phyloP scores from a whole-genome alignment of 2,329 filamentous ascomycete genomes.

The Seiridium unicorne region DNA sequence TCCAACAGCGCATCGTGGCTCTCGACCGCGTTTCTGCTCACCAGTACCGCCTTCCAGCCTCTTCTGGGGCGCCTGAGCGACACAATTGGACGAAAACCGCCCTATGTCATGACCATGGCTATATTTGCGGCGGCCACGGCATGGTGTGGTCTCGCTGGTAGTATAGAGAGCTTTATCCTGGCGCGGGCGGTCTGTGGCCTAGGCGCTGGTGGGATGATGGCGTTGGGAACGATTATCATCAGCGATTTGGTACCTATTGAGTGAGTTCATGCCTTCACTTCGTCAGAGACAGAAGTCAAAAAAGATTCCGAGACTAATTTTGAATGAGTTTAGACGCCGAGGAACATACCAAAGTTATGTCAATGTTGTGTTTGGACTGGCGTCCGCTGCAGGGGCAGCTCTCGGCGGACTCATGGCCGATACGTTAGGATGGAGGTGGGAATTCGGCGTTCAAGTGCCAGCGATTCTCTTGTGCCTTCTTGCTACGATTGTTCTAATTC shows the following conservation, averaged over 20 bases:
- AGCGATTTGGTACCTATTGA: conserved; percentile 74
- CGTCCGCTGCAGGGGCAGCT: conserved; percentile 61
- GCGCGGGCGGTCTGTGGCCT: conserved; percentile 71
- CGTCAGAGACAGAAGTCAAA: too few relatives aligned
- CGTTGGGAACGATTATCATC: conserved; percentile 68
- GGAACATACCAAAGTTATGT: conserved; percentile 72
- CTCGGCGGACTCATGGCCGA: conserved; percentile 71
- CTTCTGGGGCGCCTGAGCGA: conserved; percentile 74
- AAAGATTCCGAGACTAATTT: background rate
- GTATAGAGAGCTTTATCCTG: conserved; percentile 68
- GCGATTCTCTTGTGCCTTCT: conserved; percentile 44
- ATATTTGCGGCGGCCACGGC: conserved; percentile 64
- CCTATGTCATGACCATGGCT: conserved; percentile 62
- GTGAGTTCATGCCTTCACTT: conserved; percentile 33
- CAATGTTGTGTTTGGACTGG: conserved; percentile 63
- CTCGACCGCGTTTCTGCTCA: conserved; percentile 75
- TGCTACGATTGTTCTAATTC: conserved; percentile 47
- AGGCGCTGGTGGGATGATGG: conserved; percentile 69
- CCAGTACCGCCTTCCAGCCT: conserved; percentile 74
- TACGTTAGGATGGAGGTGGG: conserved; percentile 70
- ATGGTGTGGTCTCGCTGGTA: conserved; percentile 67
- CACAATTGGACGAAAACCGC: conserved; percentile 65
- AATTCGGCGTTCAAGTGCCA: conserved; percentile 63
- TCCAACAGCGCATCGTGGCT: conserved; percentile 82
- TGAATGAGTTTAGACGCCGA: conserved; percentile 36